Evolutionary conservation across 2,329 filamentous ascomycete species (phyloP).

Genomic region (Ceratocystiopsis sp.): DNA sequence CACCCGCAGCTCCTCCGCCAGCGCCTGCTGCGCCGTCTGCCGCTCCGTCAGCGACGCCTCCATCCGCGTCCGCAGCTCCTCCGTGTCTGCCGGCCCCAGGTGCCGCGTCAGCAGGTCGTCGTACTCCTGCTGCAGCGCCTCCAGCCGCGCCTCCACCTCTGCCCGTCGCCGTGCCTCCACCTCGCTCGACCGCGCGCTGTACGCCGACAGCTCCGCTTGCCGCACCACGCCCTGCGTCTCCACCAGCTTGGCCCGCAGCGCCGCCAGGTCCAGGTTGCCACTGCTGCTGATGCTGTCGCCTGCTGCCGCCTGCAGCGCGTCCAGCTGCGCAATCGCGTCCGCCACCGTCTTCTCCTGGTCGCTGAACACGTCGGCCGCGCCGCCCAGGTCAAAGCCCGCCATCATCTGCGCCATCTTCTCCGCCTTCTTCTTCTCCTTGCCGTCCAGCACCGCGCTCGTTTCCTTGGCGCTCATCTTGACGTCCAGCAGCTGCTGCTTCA

Average conservation of each 20-base stretch:
- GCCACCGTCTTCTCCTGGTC: constrained; percentile 79
- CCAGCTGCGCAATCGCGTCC: constrained; percentile 68
- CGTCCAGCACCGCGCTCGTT: constrained; percentile 72
- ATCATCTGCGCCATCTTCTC: constrained; percentile 99
- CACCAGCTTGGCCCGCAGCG: constrained; percentile 60
- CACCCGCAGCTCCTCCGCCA: constrained; percentile 59
- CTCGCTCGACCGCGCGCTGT: constrained; percentile 47
- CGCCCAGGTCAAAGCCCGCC: constrained; percentile 86
- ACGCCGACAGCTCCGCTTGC: constrained; percentile 78
- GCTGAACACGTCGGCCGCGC: constrained; percentile 64
- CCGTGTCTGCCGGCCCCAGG: constrained; percentile 59
- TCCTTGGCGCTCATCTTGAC: constrained; percentile 95
- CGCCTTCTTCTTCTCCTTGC: constrained; percentile 97
- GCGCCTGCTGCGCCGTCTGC: constrained; percentile 53
- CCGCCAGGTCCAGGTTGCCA: constrained; percentile 31
- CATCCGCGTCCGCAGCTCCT: constrained; percentile 67
- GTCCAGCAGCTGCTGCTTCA: constrained; percentile 90
- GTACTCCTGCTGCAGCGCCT: constrained; percentile 63
- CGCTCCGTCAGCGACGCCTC: constrained; percentile 62
- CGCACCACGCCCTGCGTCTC: constrained; percentile 86
- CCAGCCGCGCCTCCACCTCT: constrained; percentile 62
- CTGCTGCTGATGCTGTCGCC: too few relatives aligned
- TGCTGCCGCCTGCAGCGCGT: constrained; percentile 56
- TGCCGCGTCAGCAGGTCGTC: constrained; percentile 68
- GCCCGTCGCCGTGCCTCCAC: constrained; percentile 49